phyloP scores from a whole-genome alignment of 75 land plant genomes.

The Selaginella tamariscina region DNA sequence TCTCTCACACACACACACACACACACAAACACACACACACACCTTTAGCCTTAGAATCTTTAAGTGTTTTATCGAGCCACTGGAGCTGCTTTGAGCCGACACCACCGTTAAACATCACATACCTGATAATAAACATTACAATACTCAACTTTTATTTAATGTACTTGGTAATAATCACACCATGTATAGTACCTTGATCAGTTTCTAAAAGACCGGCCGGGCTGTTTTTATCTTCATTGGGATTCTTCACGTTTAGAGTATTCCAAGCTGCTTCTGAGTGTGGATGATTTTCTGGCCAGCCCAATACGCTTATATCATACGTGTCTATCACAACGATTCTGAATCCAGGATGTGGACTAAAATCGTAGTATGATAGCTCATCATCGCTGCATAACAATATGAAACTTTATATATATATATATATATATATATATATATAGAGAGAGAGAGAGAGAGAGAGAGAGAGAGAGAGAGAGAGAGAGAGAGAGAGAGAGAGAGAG shows the following conservation, averaged over 20 bases:
- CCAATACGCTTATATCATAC: slow-evolving; percentile 81
- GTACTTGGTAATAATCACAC: too few relatives aligned
- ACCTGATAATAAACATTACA: too few relatives aligned
- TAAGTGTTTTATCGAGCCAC: slow-evolving; percentile 61
- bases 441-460: too few relatives aligned
- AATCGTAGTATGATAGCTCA: slow-evolving; percentile 62
- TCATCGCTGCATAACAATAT: too few relatives aligned
- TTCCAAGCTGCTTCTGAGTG: slow-evolving; percentile 37
- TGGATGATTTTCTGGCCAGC: slow-evolving; percentile 78
- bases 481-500: too few relatives aligned
- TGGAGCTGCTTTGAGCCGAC: slow-evolving; percentile 60
- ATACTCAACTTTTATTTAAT: too few relatives aligned
- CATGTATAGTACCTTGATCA: too few relatives aligned
- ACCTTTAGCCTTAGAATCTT: slow-evolving; percentile 32
- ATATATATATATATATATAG: too few relatives aligned
- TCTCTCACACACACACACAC: too few relatives aligned
- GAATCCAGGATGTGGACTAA: slow-evolving; percentile 56
- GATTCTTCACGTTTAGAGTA: slow-evolving; percentile 52
- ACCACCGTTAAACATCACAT: slow-evolving; percentile 85
- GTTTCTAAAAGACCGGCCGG: slow-evolving; percentile 53
- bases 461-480: too few relatives aligned
- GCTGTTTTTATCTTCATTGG: slow-evolving; percentile 73
- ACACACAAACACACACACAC: too few relatives aligned
- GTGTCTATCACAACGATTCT: slow-evolving; percentile 83
- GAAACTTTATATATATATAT: too few relatives aligned